Evolutionary conservation across 202 grass and related monocot genomes (phyloP), one percentile per base, ranked within the genome.

Genomic region (Elaeis oleifera): DNA sequence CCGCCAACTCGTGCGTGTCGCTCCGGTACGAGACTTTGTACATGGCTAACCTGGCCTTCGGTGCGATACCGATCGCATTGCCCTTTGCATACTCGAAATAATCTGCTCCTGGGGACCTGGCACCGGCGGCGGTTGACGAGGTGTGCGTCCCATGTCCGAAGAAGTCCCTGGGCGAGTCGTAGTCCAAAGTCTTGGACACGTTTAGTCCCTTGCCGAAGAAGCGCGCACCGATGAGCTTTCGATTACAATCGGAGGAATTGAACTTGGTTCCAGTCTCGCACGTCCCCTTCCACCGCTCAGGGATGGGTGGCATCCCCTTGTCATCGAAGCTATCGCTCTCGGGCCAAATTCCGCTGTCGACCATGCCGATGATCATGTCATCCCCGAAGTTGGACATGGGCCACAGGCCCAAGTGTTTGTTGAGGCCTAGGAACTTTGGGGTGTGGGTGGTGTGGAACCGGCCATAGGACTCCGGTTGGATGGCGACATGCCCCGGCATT

Each of bases 91-190:
- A 88, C 23, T 81, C 77, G 21, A 76, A 75, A 69, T 85, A 83
- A 18, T 67, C 76, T 8, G 59, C 74, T 14, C 64, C 73, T 0
- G 9, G 2, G 9, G 88, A 87, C 3, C 61, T 13, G 64, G 22
- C 36, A 50, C 91, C 91, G 13, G 81, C 81, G 5, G 87, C 84
- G 21, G 81, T 96, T 9, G 91, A 90, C 36, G 91, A 70, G 11
- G 84, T 88, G 76, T 96, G 91, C 6, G 91, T 83, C 5, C 84
- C 87, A 53, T 96, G 91, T 28, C 91, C 87, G 9, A 51, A 14
- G 71, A 53, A 76, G 61, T 96, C 91, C 27, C 87, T 70, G 0
- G 87, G 76, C 6, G 87, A 90, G 55, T 80, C 63, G 61, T 90
- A 82, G 67, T 95, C 86, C 17, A 24, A 36, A n/a, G 17, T 6